Conservation (phyloP, 225 moss, liverwort and hornwort genomes). For the Marchantia polymorpha region DNA sequence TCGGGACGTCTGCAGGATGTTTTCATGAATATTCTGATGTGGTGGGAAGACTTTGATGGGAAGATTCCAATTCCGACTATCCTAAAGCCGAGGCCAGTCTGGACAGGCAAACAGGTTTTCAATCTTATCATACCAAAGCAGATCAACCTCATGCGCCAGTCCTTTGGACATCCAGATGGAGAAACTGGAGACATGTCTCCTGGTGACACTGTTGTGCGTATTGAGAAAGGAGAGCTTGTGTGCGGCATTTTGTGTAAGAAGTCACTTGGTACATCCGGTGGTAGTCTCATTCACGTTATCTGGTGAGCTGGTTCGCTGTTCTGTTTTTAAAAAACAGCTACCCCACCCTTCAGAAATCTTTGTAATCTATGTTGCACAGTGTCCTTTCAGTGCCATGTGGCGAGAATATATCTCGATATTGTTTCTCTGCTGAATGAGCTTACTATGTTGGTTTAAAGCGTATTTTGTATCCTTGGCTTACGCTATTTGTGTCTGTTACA, state of each 20-base stretch:
- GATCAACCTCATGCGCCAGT: constrained; percentile 92
- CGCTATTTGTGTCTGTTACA: background rate
- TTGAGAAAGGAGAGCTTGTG: constrained; percentile 93
- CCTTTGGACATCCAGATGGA: constrained; percentile 87
- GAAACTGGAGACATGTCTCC: constrained; percentile 89
- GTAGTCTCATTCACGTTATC: constrained; percentile 97
- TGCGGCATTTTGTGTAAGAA: constrained; percentile 94
- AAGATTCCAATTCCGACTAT: constrained; percentile 98
- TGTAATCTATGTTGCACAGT: background rate
- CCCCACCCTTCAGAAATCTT: background rate
- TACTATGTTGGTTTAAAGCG: background rate
- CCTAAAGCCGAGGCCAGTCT: constrained; percentile 90
- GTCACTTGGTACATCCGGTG: constrained; percentile 85
- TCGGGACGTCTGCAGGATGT: constrained; percentile 62
- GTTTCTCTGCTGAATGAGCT: too few relatives aligned
- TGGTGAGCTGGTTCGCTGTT: constrained; percentile 47
- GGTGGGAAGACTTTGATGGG: constrained; percentile 99
- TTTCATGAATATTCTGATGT: constrained; percentile 96
- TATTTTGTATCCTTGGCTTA: too few relatives aligned
- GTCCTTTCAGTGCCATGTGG: background rate
- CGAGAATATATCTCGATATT: background rate
- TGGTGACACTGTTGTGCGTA: constrained; percentile 89
- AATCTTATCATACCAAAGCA: constrained; percentile 98
- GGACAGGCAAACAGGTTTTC: constrained; percentile 98
- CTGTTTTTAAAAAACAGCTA: background rate